Evolutionary conservation across 306 rosid genomes (phyloP).

Genomic region (Ziziphus jujuba): DNA sequence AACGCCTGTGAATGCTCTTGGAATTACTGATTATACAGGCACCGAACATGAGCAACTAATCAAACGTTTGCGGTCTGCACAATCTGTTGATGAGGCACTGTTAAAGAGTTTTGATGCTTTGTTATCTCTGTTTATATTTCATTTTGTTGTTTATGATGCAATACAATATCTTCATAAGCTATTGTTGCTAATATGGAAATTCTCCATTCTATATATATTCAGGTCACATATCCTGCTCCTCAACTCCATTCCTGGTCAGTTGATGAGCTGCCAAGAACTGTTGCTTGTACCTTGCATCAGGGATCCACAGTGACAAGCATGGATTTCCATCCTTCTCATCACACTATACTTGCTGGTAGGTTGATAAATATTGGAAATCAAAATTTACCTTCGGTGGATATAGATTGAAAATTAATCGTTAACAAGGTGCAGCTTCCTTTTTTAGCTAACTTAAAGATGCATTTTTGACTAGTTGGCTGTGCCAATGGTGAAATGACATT

Average conservation of each 20-base stretch:
- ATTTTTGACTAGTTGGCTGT: constrained; percentile 54
- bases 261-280: constrained; percentile 46
- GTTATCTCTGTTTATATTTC: neutral
- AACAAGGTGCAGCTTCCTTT: neutral
- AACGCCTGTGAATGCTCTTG: constrained; percentile 41
- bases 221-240: constrained; percentile 40
- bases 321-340: constrained; percentile 61
- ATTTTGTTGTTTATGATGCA: neutral
- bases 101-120: constrained; percentile 23
- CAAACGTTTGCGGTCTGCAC: constrained; percentile 54
- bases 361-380: neutral
- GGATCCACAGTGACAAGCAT: constrained; percentile 44
- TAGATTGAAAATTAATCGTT: neutral
- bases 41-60: constrained; percentile 42
- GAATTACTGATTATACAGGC: constrained; percentile 48
- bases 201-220: constrained; percentile 8
- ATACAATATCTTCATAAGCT: neutral
- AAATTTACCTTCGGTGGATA: neutral
- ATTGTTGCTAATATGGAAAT: neutral
- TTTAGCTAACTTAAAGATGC: constrained; percentile 15
- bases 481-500: constrained; percentile 56
- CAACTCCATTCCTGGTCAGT: constrained; percentile 34
- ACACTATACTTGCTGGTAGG: constrained; percentile 57
- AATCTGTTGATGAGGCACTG: constrained; percentile 54
- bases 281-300: constrained; percentile 43